Evolutionary conservation across 2,329 filamentous ascomycete genomes (phyloP).

Genomic region (Xylariales sp.): DNA sequence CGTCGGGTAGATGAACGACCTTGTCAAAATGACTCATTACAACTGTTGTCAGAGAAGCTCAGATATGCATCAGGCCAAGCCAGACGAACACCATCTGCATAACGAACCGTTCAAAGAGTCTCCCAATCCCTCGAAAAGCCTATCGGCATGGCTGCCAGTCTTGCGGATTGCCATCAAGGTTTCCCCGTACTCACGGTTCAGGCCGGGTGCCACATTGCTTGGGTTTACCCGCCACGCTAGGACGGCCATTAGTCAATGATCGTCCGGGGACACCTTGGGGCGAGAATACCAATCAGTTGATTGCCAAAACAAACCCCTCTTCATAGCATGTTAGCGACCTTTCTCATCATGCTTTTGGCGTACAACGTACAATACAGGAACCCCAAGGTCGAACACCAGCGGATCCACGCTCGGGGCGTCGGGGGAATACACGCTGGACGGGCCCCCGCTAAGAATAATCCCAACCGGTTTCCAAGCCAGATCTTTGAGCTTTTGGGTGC

Average conservation of each 20-base stretch:
- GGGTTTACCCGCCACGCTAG: too few species aligned
- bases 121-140: slow-evolving; percentile 72
- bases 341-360: too few species aligned
- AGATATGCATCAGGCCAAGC: slow-evolving; percentile 39
- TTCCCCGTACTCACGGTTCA: slow-evolving; percentile 59
- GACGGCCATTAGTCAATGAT: too few species aligned
- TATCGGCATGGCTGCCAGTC: slow-evolving; percentile 61
- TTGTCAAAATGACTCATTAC: slow-evolving; percentile 95
- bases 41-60: too few species aligned
- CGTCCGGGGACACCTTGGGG: too few species aligned
- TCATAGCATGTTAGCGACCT: not conserved
- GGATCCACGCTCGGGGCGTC: too few species aligned
- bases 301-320: too few species aligned
- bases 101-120: slow-evolving; percentile 51
- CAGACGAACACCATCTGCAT: not conserved
- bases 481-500: not conserved
- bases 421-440: not conserved
- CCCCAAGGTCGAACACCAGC: too few species aligned
- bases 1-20: slow-evolving; percentile 66
- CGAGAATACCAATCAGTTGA: too few species aligned
- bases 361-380: too few species aligned
- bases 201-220: slow-evolving; percentile 61
- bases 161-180: slow-evolving; percentile 43
- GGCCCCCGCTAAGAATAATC: not conserved
- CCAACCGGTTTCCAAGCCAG: not conserved